Conservation (phyloP, 2,329 filamentous ascomycete genomes). For the Endocalyx cinctus region DNA sequence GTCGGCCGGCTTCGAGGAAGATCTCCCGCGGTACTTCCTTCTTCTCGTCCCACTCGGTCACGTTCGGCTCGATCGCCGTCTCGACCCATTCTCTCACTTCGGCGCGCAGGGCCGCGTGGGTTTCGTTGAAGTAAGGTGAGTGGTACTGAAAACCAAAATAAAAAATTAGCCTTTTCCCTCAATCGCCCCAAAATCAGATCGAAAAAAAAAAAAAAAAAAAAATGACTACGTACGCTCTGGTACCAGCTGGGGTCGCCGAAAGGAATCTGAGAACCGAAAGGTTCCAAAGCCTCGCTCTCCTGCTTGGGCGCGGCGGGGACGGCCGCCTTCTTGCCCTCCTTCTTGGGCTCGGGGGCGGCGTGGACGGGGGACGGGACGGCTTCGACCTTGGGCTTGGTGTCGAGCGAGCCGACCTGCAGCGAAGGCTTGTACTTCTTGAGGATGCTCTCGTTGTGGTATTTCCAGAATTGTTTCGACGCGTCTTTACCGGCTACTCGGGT, state of each 20-base stretch:
- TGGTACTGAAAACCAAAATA: conserved; percentile 62
- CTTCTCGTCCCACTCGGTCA: conserved; percentile 95
- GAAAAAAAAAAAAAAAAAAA: not conserved
- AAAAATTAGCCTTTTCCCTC: too few relatives aligned
- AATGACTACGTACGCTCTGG: conserved; percentile 66
- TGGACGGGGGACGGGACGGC: conserved; percentile 45
- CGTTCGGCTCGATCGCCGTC: conserved; percentile 80
- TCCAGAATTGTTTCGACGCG: conserved; percentile 65
- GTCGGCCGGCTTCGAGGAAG: conserved; percentile 92
- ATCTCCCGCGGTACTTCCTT: conserved; percentile 83
- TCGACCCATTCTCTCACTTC: conserved; percentile 94
- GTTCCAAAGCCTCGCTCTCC: conserved; percentile 70
- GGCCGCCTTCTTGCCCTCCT: conserved; percentile 31
- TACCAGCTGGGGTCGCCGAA: conserved; percentile 95
- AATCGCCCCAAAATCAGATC: not conserved
- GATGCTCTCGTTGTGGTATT: conserved; percentile 79
- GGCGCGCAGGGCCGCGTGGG: conserved; percentile 82
- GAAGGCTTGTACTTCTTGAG: conserved; percentile 79
- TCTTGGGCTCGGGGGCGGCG: conserved; percentile 34
- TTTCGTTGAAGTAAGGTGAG: conserved; percentile 94
- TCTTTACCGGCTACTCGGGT: conserved; percentile 61
- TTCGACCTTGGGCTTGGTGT: conserved; percentile 72
- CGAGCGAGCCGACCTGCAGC: conserved; percentile 80
- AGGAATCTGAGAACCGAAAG: conserved; percentile 81
- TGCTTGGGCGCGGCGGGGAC: conserved; percentile 34